Percentiles rank a stretch among this genome's conserved stretches.
phyloP scores from a whole-genome alignment of 2,329 filamentous ascomycete species.

The Ceratocystis papillata region DNA sequence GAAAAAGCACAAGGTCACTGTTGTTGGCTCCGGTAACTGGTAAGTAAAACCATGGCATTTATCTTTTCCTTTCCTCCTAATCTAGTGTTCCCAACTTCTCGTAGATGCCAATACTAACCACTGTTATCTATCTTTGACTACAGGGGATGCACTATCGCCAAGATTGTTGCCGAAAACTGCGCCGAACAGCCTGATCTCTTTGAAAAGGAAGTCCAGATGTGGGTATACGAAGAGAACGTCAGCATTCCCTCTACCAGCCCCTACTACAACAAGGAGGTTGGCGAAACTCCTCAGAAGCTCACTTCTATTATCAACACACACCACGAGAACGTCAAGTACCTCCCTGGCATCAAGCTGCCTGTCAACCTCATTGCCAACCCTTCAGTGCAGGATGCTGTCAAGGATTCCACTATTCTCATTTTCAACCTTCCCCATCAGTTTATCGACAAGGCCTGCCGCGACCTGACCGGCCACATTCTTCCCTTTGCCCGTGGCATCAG shows the following conservation, averaged over 20 bases:
- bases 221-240: constrained; percentile 93
- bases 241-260: constrained; percentile 59
- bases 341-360: constrained; percentile 76
- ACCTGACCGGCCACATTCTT: constrained; percentile 76
- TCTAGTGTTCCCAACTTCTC: neutral
- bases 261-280: constrained; percentile 55
- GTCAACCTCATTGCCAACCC: constrained; percentile 76
- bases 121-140: neutral
- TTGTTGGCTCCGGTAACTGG: constrained; percentile 96
- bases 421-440: constrained; percentile 98
- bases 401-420: constrained; percentile 75
- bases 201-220: constrained; percentile 89
- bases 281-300: constrained; percentile 68
- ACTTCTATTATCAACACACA: constrained; percentile 80
- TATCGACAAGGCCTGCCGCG: constrained; percentile 73
- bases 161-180: constrained; percentile 91
- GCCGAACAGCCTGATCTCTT: constrained; percentile 67
- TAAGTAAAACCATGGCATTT: constrained; percentile 34
- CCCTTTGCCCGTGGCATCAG: constrained; percentile 89
- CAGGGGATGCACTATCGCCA: constrained; percentile 93
- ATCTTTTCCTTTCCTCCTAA: neutral
- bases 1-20: constrained; percentile 82
- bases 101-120: neutral
- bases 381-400: constrained; percentile 66
- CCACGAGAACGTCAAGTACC: constrained; percentile 97